These are phyloP conservation scores for Candida orba DNA, from an alignment of 805 yeast genomes.

Conservation along the genomic window DNA sequence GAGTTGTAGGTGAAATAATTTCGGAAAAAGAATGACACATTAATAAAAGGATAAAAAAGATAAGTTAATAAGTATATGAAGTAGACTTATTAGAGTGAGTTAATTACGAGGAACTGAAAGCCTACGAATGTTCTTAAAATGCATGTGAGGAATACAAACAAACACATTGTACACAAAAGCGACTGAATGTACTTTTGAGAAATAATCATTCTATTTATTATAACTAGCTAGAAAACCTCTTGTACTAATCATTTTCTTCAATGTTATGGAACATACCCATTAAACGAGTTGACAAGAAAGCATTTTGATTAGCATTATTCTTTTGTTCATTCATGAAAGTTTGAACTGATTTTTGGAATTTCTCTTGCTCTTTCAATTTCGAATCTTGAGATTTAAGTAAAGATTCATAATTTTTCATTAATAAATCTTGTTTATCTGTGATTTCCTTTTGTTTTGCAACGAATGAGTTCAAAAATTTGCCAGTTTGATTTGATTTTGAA, in stretches of 20 bases:
- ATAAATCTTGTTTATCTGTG: neutral
- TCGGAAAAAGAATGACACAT: no score
- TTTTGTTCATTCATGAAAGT: neutral
- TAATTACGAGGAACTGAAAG: no score
- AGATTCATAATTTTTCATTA: neutral
- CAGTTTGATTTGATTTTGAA: neutral
- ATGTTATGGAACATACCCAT: neutral
- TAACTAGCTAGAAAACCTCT: neutral
- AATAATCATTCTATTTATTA: neutral
- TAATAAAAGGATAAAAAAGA: no score
- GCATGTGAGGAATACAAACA: no score
- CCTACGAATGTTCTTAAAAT: no score
- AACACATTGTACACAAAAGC: no score
- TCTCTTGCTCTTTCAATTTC: neutral
- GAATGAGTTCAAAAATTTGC: neutral
- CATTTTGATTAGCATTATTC: no score
- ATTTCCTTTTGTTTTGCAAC: constrained; percentile 1
- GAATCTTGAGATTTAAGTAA: no score
- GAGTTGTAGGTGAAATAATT: no score
- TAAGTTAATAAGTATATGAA: no score
- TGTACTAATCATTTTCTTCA: neutral
- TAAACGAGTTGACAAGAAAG: neutral
- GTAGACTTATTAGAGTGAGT: no score
- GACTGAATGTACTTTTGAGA: no score
- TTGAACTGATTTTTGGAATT: neutral